These are phyloP conservation scores for Ciborinia camelliae DNA, from an alignment of 2,329 filamentous ascomycete species.

Conservation along the genomic window DNA sequence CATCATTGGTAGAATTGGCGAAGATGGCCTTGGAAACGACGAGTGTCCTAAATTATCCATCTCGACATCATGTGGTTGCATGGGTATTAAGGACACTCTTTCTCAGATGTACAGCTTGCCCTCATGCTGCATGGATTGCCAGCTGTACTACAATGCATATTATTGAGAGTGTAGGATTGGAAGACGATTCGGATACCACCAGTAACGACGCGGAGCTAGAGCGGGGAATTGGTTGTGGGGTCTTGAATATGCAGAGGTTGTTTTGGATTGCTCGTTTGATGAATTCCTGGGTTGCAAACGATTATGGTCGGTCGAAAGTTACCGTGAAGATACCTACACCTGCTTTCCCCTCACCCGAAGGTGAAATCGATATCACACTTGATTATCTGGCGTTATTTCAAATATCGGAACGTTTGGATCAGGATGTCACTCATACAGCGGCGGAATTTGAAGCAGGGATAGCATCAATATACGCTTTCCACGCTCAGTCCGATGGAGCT, in stretches of 20 bases:
- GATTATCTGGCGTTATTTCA: slow-evolving; percentile 14
- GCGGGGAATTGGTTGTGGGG: slow-evolving; percentile 10
- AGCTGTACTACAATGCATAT: slow-evolving; percentile 32
- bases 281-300: slow-evolving; percentile 16
- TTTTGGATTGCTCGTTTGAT: slow-evolving; percentile 13
- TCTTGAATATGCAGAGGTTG: slow-evolving; percentile 5
- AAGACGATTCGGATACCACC: slow-evolving; percentile 4
- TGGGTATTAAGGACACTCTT: slow-evolving; percentile 33
- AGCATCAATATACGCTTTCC: neutral
- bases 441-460: slow-evolving; percentile 12
- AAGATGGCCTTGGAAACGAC: slow-evolving; percentile 28
- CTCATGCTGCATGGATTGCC: slow-evolving; percentile 33
- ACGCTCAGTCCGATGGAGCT: slow-evolving; percentile 7
- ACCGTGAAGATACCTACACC: slow-evolving; percentile 12
- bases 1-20: slow-evolving; percentile 30
- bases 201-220: neutral
- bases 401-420: slow-evolving; percentile 12
- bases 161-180: slow-evolving; percentile 30
- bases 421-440: slow-evolving; percentile 3
- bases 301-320: slow-evolving; percentile 15
- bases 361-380: neutral
- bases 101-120: slow-evolving; percentile 31
- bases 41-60: slow-evolving; percentile 20
- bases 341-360: neutral
- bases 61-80: slow-evolving; percentile 28